phyloP scores from a whole-genome alignment of 306 rosid species.

The Castanospermum australe region DNA sequence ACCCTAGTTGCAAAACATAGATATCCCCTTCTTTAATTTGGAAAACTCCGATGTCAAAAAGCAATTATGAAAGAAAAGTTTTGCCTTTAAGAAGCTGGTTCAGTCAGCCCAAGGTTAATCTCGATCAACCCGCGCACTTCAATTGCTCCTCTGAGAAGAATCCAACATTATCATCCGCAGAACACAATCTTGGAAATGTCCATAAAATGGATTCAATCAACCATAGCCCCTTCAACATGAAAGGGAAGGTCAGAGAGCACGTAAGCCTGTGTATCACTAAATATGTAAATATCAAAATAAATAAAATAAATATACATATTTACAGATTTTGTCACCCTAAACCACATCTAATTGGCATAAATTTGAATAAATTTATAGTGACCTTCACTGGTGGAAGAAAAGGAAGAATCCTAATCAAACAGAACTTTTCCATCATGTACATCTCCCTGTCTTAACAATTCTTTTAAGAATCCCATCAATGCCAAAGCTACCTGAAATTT shows the following conservation, averaged over 20 bases:
- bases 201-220: background rate
- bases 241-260: background rate
- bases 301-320: background rate
- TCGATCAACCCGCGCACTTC: background rate
- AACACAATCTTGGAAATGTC: background rate
- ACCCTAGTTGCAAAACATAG: too few relatives aligned
- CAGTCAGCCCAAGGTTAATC: background rate
- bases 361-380: background rate
- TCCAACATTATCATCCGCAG: background rate
- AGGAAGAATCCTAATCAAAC: background rate
- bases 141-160: background rate
- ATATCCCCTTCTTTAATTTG: too few relatives aligned
- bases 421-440: background rate
- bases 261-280: background rate
- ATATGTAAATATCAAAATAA: background rate
- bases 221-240: background rate
- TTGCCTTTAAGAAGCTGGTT: background rate
- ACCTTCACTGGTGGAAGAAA: background rate
- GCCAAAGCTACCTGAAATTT: conserved; percentile 50
- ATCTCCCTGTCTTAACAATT: conserved; percentile 42
- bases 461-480: conserved; percentile 64
- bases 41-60: too few relatives aligned
- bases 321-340: background rate
- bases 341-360: background rate
- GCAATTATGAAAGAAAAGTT: too few relatives aligned